Base-by-base conservation (phyloP, 179 eudicot species). In the Carnegiea gigantea region DNA sequence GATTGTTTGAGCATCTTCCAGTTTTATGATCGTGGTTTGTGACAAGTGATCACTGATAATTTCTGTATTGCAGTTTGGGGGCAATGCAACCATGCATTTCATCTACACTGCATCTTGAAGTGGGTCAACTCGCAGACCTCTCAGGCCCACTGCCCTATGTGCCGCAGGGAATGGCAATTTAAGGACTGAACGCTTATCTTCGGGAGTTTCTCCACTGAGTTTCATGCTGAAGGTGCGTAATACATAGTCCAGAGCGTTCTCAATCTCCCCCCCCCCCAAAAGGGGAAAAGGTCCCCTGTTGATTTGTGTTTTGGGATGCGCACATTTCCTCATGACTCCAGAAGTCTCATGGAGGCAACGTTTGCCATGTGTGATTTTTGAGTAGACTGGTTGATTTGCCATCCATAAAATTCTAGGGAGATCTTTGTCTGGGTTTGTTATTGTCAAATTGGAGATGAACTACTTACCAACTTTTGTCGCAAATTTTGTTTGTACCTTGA, bases 91-190 rank as follows among this genome's bases (percentile, higher is more conserved):
- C 99, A 95, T 84, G 94, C 99, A 0, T 95, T 94, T 84, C 98
- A 95, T 88, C 92, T 95, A 65, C 99, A 95, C 77, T 95, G 99
- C 89, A 95, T 95, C 89, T 89, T 95, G 83, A 95, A 95, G 82
- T 95, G 99, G 99, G 97, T 95, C 78, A 92, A 94, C 80, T 92
- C 97, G 6, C 94, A 95, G 84, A 86, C 95, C 15, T 83, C 95
- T n/a, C 94, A 92, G 89, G 97, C 98, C 26, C 97, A 92, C 76
- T 95, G 97, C 77, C 98, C 99, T 81, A 90, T 94, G 89, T 95
- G 98, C 86, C 93, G 98, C 40, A 80, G 92, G 70, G 98, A 93
- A 81, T 95, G 99, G 99, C 94, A 95, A 73, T 94, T 91, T 81
- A 95, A 95, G 85, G 98, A 83, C 78, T 93, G 84, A 87, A 71